phyloP scores from a whole-genome alignment of 306 rosid species.

The Inga leiocalycina region DNA sequence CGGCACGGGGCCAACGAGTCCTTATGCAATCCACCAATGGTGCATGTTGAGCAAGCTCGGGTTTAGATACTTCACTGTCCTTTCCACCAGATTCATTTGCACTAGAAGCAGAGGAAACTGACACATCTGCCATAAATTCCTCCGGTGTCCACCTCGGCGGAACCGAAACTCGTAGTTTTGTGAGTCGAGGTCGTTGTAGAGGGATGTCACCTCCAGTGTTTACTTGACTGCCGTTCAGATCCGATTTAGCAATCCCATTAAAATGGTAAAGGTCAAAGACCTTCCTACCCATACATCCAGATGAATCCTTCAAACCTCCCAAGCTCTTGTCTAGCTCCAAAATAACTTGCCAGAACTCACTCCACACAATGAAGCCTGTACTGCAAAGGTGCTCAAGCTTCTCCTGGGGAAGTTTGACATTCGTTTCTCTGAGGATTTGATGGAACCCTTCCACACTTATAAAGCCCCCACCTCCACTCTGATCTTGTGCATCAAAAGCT shows the following conservation, averaged over 20 bases:
- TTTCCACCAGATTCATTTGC: constrained; percentile 59
- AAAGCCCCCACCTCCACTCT: constrained; percentile 98
- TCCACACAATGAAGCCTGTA: constrained; percentile 92
- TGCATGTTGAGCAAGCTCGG: constrained; percentile 86
- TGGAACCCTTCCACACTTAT: constrained; percentile 90
- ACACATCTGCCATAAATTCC: constrained; percentile 87
- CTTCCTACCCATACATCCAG: constrained; percentile 95
- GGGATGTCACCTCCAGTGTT: constrained; percentile 74
- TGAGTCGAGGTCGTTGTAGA: constrained; percentile 84
- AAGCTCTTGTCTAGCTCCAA: constrained; percentile 81
- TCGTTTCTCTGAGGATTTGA: constrained; percentile 76
- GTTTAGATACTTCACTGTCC: constrained; percentile 67
- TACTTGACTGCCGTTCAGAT: constrained; percentile 73
- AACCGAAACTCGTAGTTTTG: constrained; percentile 85
- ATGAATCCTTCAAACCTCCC: constrained; percentile 95
- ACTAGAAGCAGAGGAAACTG: constrained; percentile 58
- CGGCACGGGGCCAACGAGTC: constrained; percentile 92
- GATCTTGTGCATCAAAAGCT: constrained; percentile 94
- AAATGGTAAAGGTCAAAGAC: constrained; percentile 91
- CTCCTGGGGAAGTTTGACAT: constrained; percentile 65
- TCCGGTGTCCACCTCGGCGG: constrained; percentile 99
- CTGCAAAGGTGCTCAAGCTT: constrained; percentile 77
- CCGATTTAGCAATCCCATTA: constrained; percentile 97
- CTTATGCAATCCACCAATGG: constrained; percentile 96
- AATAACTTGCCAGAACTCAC: constrained; percentile 97